These are phyloP conservation scores for Baorangia bicolor DNA, from an alignment of 768 basidiomycete genomes.

Conservation along the genomic window DNA sequence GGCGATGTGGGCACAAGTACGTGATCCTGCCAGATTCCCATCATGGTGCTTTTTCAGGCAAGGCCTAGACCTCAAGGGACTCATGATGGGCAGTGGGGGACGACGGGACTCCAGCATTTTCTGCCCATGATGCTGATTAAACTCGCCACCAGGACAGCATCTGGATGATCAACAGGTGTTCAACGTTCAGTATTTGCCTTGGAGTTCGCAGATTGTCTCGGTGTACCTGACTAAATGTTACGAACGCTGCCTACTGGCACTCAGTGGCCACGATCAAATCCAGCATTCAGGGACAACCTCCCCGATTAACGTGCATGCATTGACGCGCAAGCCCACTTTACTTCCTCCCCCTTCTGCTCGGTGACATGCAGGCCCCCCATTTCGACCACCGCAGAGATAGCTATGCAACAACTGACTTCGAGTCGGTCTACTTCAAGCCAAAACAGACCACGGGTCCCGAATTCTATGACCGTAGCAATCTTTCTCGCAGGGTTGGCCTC, in stretches of 20 bases:
- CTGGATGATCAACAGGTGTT: neutral
- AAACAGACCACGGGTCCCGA: conserved; percentile 25
- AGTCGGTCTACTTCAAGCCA: conserved; percentile 19
- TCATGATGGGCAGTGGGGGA: too few relatives aligned
- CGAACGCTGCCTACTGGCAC: neutral
- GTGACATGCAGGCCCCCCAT: conserved; percentile 3
- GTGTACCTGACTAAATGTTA: neutral
- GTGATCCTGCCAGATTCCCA: too few relatives aligned
- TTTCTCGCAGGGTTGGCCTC: conserved; percentile 24
- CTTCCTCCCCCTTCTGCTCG: neutral
- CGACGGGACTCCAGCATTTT: neutral
- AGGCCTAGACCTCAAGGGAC: too few relatives aligned
- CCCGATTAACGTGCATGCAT: neutral
- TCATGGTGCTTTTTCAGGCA: too few relatives aligned
- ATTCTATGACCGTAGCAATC: conserved; percentile 29
- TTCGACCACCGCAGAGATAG: conserved; percentile 5
- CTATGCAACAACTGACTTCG: conserved; percentile 17
- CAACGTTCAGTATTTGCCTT: neutral
- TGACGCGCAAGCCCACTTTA: neutral
- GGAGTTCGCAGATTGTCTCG: neutral
- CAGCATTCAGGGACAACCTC: conserved; percentile 3
- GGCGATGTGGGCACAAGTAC: too few relatives aligned
- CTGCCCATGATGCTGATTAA: neutral
- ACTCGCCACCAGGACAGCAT: neutral
- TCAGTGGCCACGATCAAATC: neutral